Evolutionary conservation across 306 rosid species (phyloP).

Genomic region (Cotoneaster glaucophyllus): DNA sequence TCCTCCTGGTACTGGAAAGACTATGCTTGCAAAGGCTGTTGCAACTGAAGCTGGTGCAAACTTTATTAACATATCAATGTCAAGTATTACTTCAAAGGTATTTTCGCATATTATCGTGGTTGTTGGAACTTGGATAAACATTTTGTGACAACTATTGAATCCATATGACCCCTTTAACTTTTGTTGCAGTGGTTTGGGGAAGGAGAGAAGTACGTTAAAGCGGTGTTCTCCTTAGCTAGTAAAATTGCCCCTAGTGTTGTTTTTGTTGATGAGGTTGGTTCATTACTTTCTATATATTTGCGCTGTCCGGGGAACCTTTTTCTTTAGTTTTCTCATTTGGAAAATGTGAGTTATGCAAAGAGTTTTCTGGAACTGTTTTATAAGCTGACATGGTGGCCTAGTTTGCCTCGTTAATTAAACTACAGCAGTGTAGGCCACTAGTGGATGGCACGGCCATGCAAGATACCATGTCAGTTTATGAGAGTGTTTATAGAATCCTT

Average conservation of each 20-base stretch:
- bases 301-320: neutral
- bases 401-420: too few relatives aligned
- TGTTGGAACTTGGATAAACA: neutral
- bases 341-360: neutral
- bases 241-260: slow-evolving; percentile 95
- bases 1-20: slow-evolving; percentile 97
- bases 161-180: slow-evolving; percentile 10
- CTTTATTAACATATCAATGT: slow-evolving; percentile 93
- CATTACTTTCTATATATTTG: neutral
- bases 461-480: neutral
- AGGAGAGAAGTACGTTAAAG: slow-evolving; percentile 95
- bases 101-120: neutral
- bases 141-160: neutral
- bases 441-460: neutral
- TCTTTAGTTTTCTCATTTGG: neutral
- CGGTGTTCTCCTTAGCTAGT: slow-evolving; percentile 90
- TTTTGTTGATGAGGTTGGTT: slow-evolving; percentile 92
- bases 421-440: neutral
- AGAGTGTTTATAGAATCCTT: neutral
- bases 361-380: neutral
- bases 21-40: slow-evolving; percentile 99
- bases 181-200: slow-evolving; percentile 93
- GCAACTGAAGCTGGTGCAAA: slow-evolving; percentile 99
- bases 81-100: slow-evolving; percentile 94
- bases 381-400: neutral